Evolutionary conservation across 768 basidiomycete genomes (phyloP).

Genomic region (Leccinum barrowsii): DNA sequence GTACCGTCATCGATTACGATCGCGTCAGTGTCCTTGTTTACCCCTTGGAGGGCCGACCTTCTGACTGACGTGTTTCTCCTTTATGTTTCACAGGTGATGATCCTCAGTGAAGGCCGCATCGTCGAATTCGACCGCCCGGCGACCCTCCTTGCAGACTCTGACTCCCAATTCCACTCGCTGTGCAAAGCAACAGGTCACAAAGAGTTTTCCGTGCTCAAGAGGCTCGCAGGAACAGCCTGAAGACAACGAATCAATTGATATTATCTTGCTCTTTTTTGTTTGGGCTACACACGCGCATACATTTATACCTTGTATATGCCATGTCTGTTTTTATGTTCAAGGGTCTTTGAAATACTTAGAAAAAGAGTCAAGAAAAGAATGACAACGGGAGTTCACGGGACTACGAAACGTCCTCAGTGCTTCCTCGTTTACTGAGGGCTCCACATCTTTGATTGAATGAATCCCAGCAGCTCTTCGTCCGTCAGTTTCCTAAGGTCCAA

Average conservation of each 20-base stretch:
- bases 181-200: constrained; percentile 73
- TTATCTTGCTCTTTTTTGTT: background rate
- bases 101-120: constrained; percentile 76
- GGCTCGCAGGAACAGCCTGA: constrained; percentile 49
- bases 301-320: constrained; percentile 8
- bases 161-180: constrained; percentile 61
- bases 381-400: background rate
- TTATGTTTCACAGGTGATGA: constrained; percentile 51
- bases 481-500: constrained; percentile 50
- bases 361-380: background rate
- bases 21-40: constrained; percentile 44
- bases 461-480: constrained; percentile 52
- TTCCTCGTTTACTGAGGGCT: constrained; percentile 38
- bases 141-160: constrained; percentile 49
- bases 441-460: constrained; percentile 72
- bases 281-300: background rate
- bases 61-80: constrained; percentile 1
- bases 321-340: background rate
- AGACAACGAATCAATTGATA: background rate
- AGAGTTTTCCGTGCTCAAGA: constrained; percentile 66
- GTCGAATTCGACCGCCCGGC: constrained; percentile 72
- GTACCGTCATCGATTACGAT: constrained; percentile 83
- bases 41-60: background rate
- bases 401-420: background rate
- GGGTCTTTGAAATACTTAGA: background rate